Conservation (phyloP, 768 basidiomycete species). For the Chalciporus piperatus region DNA sequence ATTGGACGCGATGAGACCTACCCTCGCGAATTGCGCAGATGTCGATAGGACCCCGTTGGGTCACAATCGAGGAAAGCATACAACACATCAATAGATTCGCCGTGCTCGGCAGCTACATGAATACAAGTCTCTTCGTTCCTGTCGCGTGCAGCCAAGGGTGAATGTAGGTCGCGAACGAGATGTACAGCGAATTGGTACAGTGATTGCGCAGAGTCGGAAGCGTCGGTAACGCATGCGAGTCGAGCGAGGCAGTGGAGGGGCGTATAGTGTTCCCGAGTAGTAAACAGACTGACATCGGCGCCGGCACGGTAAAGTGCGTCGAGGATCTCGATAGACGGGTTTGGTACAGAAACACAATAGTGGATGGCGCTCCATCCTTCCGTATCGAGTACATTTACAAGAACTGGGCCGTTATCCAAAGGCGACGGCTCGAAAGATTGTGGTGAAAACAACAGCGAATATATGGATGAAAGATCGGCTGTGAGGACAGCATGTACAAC, state of each 20-base stretch:
- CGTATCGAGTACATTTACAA: constrained; percentile 67
- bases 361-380: constrained; percentile 76
- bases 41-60: constrained; percentile 48
- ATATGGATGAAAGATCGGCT: constrained; percentile 49
- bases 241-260: constrained; percentile 66
- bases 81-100: constrained; percentile 60
- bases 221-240: constrained; percentile 32
- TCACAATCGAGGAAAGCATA: constrained; percentile 67
- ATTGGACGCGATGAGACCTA: constrained; percentile 33
- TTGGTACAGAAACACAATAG: constrained; percentile 54
- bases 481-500: constrained; percentile 54
- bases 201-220: constrained; percentile 34
- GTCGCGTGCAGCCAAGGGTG: constrained; percentile 66
- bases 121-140: constrained; percentile 72
- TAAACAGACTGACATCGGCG: constrained; percentile 71
- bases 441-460: constrained; percentile 54
- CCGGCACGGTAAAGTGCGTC: constrained; percentile 75
- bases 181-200: constrained; percentile 63
- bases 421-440: constrained; percentile 43
- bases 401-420: constrained; percentile 36
- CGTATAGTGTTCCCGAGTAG: constrained; percentile 58
- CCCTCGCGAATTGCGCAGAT: constrained; percentile 71
- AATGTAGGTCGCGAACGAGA: constrained; percentile 65
- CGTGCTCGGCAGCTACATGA: constrained; percentile 76
- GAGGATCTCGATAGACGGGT: constrained; percentile 59